Evolutionary conservation across 140 eudicot species (phyloP).

Genomic region (Artemisia princeps): DNA sequence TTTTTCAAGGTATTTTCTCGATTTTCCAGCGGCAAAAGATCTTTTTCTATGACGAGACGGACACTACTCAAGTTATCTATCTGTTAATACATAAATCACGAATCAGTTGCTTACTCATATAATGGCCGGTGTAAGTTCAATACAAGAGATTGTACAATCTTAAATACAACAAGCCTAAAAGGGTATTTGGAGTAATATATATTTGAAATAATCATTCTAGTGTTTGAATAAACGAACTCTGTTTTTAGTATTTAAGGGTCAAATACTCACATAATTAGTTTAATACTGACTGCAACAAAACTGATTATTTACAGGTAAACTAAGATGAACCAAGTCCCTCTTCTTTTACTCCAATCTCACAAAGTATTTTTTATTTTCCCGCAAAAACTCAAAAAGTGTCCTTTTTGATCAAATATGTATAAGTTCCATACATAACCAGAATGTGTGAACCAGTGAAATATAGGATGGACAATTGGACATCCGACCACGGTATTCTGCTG

Average conservation of each 20-base stretch:
- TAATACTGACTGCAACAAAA: too few species aligned
- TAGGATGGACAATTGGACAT: too few species aligned
- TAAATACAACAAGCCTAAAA: background rate
- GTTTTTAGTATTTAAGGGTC: background rate
- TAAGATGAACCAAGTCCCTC: too few species aligned
- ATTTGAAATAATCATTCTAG: background rate
- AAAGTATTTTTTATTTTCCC: background rate
- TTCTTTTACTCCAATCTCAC: background rate
- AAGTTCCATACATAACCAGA: background rate
- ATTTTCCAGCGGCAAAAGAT: constrained; percentile 78
- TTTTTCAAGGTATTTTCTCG: constrained; percentile 88
- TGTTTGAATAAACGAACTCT: too few species aligned
- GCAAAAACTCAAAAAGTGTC: too few species aligned
- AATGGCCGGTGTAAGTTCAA: background rate
- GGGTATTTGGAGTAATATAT: too few species aligned
- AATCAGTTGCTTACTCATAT: constrained; percentile 9
- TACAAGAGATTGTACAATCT: constrained; percentile 1
- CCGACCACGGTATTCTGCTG: background rate
- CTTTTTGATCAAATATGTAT: too few species aligned
- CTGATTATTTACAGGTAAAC: too few species aligned
- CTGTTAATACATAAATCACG: constrained; percentile 31
- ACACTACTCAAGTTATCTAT: constrained; percentile 69
- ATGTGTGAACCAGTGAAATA: background rate
- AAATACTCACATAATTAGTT: background rate
- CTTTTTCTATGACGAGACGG: constrained; percentile 76